A percentile compares a stretch with the other conserved stretches of the same genome.
Evolutionary conservation across 2,329 filamentous ascomycete genomes (phyloP).

Genomic region (Colletotrichum sp.): DNA sequence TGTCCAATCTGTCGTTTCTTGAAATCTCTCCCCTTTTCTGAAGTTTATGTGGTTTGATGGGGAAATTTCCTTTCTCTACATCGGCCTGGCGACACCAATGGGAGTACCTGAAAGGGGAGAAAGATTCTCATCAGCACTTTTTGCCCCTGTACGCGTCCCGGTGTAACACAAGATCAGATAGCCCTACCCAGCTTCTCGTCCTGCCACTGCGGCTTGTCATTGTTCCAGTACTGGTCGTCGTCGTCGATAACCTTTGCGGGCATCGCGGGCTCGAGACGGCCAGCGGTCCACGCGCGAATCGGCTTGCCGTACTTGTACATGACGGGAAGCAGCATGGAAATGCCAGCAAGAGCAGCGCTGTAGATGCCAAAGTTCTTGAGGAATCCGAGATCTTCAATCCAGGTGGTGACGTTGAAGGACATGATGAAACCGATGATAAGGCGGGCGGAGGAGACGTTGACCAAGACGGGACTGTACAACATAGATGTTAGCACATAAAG

Average conservation of each 20-base stretch:
- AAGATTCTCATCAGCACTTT: background rate
- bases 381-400: slow-evolving; percentile 32
- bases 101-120: background rate
- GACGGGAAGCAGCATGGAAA: slow-evolving; percentile 32
- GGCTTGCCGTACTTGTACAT: slow-evolving; percentile 29
- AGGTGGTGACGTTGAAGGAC: slow-evolving; percentile 30
- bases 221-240: slow-evolving; percentile 23
- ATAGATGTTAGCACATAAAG: background rate
- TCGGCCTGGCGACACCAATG: slow-evolving; percentile 1
- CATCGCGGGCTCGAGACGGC: slow-evolving; percentile 11
- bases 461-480: slow-evolving; percentile 32
- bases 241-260: slow-evolving; percentile 18
- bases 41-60: background rate
- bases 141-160: background rate
- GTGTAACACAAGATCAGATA: background rate
- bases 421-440: slow-evolving; percentile 35
- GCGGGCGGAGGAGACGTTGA: slow-evolving; percentile 36
- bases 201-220: slow-evolving; percentile 16
- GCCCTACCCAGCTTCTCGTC: slow-evolving; percentile 18
- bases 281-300: slow-evolving; percentile 22
- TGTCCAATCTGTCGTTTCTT: background rate
- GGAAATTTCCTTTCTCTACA: background rate
- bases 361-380: slow-evolving; percentile 34
- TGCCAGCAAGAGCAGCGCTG: slow-evolving; percentile 33
- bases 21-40: background rate